Evolutionary conservation across 2,329 filamentous ascomycete species (phyloP), one percentile per base, ranked within the genome.

Genomic region (Cladosporium austrohemisphaericum): DNA sequence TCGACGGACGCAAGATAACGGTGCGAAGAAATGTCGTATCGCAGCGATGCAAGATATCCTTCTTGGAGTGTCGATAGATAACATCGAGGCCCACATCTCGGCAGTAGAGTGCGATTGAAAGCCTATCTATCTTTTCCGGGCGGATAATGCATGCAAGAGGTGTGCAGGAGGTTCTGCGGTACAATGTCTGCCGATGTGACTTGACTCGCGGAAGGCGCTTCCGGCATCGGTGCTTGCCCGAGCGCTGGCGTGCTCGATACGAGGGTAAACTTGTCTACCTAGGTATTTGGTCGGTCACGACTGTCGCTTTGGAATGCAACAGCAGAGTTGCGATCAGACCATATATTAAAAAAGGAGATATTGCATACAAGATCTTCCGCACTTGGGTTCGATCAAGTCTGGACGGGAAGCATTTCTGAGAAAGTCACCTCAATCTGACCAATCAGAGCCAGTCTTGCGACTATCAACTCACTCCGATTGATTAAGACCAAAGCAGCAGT

Each of bases 171-270:
- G n/a, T n/a, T n/a, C n/a, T n/a, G n/a, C n/a, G n/a, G n/a, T n/a
- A n/a, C n/a, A n/a, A n/a, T n/a, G n/a, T n/a, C n/a, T n/a, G n/a
- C n/a, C n/a, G n/a, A n/a, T n/a, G n/a, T n/a, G n/a, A n/a, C 22
- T 28, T 41, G 37, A 28, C 28, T 44, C 41, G 41, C 29, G 37
- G 37, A 4, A 40, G 23, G 13, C 14, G 37, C 26, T 36, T 35
- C 43, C 43, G 43, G 43, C 43, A 46, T 46, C 43, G 43, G 43
- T 46, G 43, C 32, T 46, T 46, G 43, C 43, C 43, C 43, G 43
- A 46, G 20, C 28, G 28, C 31, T 36, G 43, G 43, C 43, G 32
- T 37, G 32, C 22, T 37, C 32, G 16, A 31, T 22, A 14, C 40
- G 37, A 40, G 14, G 5, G 13, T 16, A 14, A 37, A 6, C 35